Base-by-base conservation (phyloP, 2,329 filamentous ascomycete genomes). In the Fusarium sp. region DNA sequence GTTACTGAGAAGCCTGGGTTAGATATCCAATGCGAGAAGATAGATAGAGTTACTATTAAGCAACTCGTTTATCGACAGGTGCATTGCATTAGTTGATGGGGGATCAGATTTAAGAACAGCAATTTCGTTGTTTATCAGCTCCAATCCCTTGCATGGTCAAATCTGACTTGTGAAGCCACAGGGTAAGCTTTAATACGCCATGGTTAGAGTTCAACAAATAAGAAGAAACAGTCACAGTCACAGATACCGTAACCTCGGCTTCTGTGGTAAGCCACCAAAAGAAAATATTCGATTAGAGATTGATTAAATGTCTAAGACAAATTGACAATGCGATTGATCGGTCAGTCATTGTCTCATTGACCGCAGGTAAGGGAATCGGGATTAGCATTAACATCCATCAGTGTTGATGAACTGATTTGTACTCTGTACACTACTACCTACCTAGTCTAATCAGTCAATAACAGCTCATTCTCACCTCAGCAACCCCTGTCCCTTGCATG, bases 331-430 rank as follows among this genome's bases (percentile, higher is more conserved):
- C 19, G 21, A 41, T 63, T 63, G 50, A 57, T 49, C 18, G 13
- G 23, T 41, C 10, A 37, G 18, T n/a, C 18, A 37, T 37, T n/a
- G 34, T 37, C 34, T 37, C 34, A 37, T 12, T 37, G 34, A 37
- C 34, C 18, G 6, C 10, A 37, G 34, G 50, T 28, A 64, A 64
- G 39, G 30, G 30, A 42, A 45, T 41, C 58, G 58, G 60, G 21
- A 48, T 41, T 12, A 28, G 26, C 26, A 28, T 28, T 28, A 28
- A 28, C 26, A 28, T 28, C 26, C 26, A 44, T 39, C 30, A 46
- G 53, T 56, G 19, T 46, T 45, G 51, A 58, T 64, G 59, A 64
- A 64, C 61, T 62, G 42, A 63, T 62, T 39, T 18, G 5, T 21
- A 23, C 30, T 62, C 30, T 16, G 4, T 21, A 43, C 31, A 34